Conservation (phyloP, 2,329 filamentous ascomycete species). For the Scedosporium apiospermum region DNA sequence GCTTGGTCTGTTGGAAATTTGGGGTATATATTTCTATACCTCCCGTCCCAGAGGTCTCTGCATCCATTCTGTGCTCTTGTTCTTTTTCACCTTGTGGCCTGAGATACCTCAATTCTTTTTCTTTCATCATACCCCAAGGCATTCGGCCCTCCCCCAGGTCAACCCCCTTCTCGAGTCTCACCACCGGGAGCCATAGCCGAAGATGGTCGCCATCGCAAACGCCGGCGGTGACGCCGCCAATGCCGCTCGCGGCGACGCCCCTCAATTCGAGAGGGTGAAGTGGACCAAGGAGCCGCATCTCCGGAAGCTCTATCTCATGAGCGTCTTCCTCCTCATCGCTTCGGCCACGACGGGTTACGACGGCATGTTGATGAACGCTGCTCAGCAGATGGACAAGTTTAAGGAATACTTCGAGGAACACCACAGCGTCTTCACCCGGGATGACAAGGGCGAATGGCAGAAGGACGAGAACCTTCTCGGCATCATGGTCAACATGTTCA, state of each 20-base stretch:
- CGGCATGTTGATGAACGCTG: constrained; percentile 51
- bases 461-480: constrained; percentile 32
- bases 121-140: background rate
- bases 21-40: too few species aligned
- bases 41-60: too few species aligned
- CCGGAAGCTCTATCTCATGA: constrained; percentile 44
- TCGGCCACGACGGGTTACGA: constrained; percentile 56
- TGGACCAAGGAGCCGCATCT: constrained; percentile 50
- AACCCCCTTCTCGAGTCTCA: too few species aligned
- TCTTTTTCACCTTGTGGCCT: background rate
- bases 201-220: constrained; percentile 5
- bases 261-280: constrained; percentile 42
- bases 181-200: background rate
- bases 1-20: too few species aligned
- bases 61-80: too few species aligned
- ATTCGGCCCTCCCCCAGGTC: too few species aligned
- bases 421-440: constrained; percentile 9
- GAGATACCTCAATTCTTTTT: background rate
- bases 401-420: constrained; percentile 37
- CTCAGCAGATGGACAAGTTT: constrained; percentile 47
- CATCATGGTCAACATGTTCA: constrained; percentile 43
- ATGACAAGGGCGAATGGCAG: background rate
- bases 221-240: background rate
- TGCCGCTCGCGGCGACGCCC: constrained; percentile 23
- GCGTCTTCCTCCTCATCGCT: constrained; percentile 45